Base-by-base conservation (phyloP, 768 basidiomycete species). In the Strobilomyces dryophilus region DNA sequence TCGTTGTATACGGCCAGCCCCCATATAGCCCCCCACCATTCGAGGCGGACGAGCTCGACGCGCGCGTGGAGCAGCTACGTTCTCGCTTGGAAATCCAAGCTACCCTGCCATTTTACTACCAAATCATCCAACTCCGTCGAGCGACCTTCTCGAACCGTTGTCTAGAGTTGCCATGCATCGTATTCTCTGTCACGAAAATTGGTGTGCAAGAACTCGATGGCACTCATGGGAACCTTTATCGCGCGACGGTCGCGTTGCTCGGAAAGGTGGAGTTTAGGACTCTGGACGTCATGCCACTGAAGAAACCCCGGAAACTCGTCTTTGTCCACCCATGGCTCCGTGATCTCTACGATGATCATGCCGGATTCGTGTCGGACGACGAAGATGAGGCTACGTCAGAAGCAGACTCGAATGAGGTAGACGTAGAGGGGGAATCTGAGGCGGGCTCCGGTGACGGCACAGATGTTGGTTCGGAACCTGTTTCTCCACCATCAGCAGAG, bases 321-420 rank as follows among this genome's bases (percentile, higher is more conserved):
- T 21, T 40, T 1, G 18, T 40, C 8, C 27, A 54, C 12, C 59
- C 56, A 1, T 58, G 59, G 56, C 14, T 58, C 32, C 50, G 18
- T 21, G 53, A 53, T 42, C 37, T 60, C 20, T 2, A 24, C 2
- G 43, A 35, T 17, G 27, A 8, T 3, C 29, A 15, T 8, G 51
- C 39, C 32, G 42, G 14, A 2, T 29, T 31, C 12, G 36, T 14
- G 4, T 42, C 12, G 29, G 9, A 29, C 4, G 36, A 45, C 3
- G 50, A 47, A 2, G 4, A 24, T 15, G 14, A 34, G 34, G 34
- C 11, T 5, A 24, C 4, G 24, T 11, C 11, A 2, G 34, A 34
- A 5, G 5, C 34, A 34, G 34, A 34, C 29, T 29, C 29, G 29
- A 29, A 24, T 24, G 24, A 24, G 24, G 24, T 24, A 24, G 24